Percentiles rank a stretch among this genome's conserved stretches.
These are phyloP conservation scores for Xylariaceae sp. DNA, from an alignment of 2,329 filamentous ascomycete genomes.

Conservation along the genomic window DNA sequence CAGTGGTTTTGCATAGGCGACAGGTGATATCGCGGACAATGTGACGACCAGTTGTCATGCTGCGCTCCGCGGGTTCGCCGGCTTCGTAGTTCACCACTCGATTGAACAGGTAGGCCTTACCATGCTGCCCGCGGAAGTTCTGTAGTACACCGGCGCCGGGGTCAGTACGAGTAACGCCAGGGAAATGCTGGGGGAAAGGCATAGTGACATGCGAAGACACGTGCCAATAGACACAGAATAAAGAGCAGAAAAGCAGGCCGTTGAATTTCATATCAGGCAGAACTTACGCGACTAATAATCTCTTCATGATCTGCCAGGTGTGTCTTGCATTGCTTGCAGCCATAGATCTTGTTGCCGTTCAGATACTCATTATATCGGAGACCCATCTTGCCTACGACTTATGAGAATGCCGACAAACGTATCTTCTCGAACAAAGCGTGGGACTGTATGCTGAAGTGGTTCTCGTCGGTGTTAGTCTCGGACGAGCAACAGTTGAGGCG, in stretches of 20 bases:
- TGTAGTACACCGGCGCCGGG: not conserved
- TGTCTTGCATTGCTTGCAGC: conserved; percentile 91
- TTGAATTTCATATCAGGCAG: too few relatives aligned
- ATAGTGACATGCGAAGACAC: not conserved
- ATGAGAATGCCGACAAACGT: not conserved
- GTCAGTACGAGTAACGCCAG: conserved; percentile 8
- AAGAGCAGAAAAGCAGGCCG: too few relatives aligned
- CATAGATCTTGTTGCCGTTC: conserved; percentile 80
- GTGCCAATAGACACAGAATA: too few relatives aligned
- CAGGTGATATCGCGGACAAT: conserved; percentile 91
- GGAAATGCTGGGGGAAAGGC: not conserved
- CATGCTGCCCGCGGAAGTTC: conserved; percentile 98
- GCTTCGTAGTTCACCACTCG: conserved; percentile 84
- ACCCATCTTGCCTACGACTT: conserved; percentile 57
- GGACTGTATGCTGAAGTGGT: not conserved
- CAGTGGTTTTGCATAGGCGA: conserved; percentile 82
- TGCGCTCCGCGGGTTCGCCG: conserved; percentile 83
- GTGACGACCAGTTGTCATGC: conserved; percentile 96
- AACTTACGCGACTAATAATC: conserved; percentile 81
- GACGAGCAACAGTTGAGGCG: not conserved
- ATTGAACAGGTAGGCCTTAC: conserved; percentile 96
- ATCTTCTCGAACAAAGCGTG: too few relatives aligned
- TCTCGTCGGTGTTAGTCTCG: not conserved
- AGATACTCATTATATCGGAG: conserved; percentile 90
- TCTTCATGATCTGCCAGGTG: conserved; percentile 94